A percentile compares a stretch with the other conserved stretches of the same genome.
Conservation (phyloP, 495 filamentous ascomycete species). For the Astrothelium subdiscretum region DNA sequence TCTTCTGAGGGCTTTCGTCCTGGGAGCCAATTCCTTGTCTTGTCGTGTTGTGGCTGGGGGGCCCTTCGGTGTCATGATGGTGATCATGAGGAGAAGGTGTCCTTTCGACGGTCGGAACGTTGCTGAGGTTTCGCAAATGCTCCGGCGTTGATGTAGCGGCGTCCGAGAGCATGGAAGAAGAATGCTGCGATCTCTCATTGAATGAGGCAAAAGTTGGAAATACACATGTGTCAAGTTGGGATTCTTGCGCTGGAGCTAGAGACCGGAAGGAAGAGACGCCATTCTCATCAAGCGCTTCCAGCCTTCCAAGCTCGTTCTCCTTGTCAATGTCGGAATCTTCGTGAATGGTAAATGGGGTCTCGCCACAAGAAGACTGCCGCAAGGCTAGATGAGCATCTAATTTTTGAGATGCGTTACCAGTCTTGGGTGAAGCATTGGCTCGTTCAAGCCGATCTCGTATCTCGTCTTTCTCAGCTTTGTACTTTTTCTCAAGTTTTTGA, state of each 20-base stretch:
- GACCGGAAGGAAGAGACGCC: neutral
- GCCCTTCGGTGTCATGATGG: neutral
- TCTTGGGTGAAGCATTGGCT: neutral
- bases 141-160: neutral
- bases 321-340: neutral
- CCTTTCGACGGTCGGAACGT: neutral
- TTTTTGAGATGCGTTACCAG: neutral
- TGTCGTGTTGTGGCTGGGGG: neutral
- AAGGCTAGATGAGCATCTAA: neutral
- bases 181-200: neutral
- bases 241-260: neutral
- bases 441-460: no score
- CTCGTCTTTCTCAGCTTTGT: no score
- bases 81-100: neutral
- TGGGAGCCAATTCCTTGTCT: neutral
- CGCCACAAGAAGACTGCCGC: neutral
- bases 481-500: no score
- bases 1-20: neutral
- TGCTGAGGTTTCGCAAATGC: neutral
- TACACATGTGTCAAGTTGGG: neutral
- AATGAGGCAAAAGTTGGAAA: neutral
- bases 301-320: slow-evolving; percentile 2
- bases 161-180: neutral
- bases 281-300: slow-evolving; percentile 8
- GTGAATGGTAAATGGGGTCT: neutral